phyloP scores from a whole-genome alignment of 2,329 filamentous ascomycete genomes.

The Coniosporium tulheliwenetii region DNA sequence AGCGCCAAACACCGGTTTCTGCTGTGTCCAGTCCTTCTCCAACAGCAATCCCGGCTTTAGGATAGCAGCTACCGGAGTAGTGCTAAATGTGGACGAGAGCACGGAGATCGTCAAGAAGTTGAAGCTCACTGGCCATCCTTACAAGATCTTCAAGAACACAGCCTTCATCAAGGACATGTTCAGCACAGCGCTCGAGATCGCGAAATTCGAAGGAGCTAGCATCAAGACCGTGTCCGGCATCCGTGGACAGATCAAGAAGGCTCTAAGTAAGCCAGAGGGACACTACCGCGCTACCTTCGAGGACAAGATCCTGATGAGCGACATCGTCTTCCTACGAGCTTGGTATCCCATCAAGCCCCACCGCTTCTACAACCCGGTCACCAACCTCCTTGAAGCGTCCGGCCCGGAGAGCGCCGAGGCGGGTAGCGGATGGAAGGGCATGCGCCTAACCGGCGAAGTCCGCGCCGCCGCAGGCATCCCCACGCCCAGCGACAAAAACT shows the following conservation, averaged over 20 bases:
- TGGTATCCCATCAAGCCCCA: slow-evolving; percentile 96
- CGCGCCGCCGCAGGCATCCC: slow-evolving; percentile 59
- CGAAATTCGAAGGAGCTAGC: slow-evolving; percentile 92
- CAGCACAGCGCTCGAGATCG: slow-evolving; percentile 78
- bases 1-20: slow-evolving; percentile 90
- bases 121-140: slow-evolving; percentile 82
- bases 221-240: slow-evolving; percentile 95
- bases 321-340: slow-evolving; percentile 88
- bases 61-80: slow-evolving; percentile 84
- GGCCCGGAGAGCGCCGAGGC: slow-evolving; percentile 13
- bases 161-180: slow-evolving; percentile 99
- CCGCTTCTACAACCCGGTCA: slow-evolving; percentile 92
- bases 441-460: slow-evolving; percentile 89
- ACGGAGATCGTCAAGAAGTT: slow-evolving; percentile 99
- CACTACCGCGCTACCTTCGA: slow-evolving; percentile 96
- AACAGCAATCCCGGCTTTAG: slow-evolving; percentile 79
- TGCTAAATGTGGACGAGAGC: slow-evolving; percentile 85
- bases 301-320: slow-evolving; percentile 92
- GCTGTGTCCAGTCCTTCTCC: slow-evolving; percentile 79
- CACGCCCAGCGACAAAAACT: slow-evolving; percentile 71
- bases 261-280: slow-evolving; percentile 82
- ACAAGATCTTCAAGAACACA: slow-evolving; percentile 99
- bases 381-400: slow-evolving; percentile 61
- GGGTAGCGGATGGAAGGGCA: slow-evolving; percentile 55
- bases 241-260: slow-evolving; percentile 92